A percentile compares a stretch with the other conserved stretches of the same genome.
Evolutionary conservation across 805 yeast genomes (phyloP).

Genomic region (Clavispora asparagi): DNA sequence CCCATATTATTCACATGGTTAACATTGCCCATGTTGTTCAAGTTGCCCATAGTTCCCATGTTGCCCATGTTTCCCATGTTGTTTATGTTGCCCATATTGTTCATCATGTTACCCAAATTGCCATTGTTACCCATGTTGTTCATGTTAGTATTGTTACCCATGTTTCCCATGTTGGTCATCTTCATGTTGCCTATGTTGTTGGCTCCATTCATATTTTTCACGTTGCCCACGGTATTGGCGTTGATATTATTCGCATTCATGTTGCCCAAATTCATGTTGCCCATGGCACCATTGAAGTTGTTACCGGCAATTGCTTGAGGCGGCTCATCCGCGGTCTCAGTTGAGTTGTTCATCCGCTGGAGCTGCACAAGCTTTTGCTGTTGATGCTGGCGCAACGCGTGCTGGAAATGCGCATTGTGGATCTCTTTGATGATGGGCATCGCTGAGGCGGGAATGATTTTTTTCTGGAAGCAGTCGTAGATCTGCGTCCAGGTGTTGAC

Average conservation of each 20-base stretch:
- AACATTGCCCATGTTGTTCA: conserved; percentile 9
- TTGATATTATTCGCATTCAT: background rate
- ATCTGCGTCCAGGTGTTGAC: conserved; percentile 80
- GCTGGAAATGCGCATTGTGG: conserved; percentile 61
- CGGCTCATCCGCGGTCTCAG: background rate
- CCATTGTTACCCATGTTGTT: conserved; percentile 10
- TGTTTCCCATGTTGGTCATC: conserved; percentile 2
- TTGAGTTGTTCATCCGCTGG: conserved; percentile 8
- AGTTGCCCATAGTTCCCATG: conserved; percentile 8
- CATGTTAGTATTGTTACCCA: conserved; percentile 3
- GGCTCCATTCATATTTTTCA: background rate
- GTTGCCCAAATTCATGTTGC: conserved; percentile 2
- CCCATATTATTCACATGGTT: conserved; percentile 3
- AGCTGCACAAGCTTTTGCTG: conserved; percentile 29
- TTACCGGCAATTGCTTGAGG: background rate
- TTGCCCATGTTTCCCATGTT: conserved; percentile 9
- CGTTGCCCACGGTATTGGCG: background rate
- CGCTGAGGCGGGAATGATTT: conserved; percentile 52
- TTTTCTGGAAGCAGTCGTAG: conserved; percentile 55
- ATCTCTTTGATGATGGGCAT: conserved; percentile 59
- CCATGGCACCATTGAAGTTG: background rate
- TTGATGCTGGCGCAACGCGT: conserved; percentile 48
- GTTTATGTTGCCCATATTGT: conserved; percentile 8
- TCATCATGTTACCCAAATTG: conserved; percentile 7
- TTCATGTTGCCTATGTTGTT: conserved; percentile 4